Evolutionary conservation across 768 basidiomycete genomes (phyloP).

Genomic region (Nidula microcarpa): DNA sequence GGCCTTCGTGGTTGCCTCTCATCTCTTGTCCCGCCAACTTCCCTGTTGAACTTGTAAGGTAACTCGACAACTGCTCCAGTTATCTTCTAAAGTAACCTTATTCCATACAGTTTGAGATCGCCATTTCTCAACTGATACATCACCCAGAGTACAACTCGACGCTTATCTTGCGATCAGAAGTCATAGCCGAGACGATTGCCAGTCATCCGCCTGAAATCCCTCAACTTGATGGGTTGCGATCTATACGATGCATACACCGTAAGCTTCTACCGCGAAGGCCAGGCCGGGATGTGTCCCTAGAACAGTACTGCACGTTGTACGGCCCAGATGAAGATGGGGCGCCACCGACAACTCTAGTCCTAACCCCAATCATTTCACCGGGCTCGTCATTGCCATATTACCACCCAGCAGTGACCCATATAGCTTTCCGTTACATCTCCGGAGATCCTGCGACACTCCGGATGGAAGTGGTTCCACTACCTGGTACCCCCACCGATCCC

Average conservation of each 20-base stretch:
- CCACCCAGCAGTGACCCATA: constrained; percentile 76
- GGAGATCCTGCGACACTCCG: constrained; percentile 34
- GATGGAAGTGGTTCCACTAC: constrained; percentile 57
- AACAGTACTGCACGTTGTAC: constrained; percentile 81
- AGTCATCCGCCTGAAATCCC: constrained; percentile 32
- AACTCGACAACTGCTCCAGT: neutral
- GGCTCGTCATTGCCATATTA: constrained; percentile 75
- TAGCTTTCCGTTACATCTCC: constrained; percentile 76
- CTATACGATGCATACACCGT: constrained; percentile 57
- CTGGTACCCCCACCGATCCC: constrained; percentile 41
- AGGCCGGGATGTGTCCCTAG: constrained; percentile 65
- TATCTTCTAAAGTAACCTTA: constrained; percentile 5
- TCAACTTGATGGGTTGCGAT: constrained; percentile 25
- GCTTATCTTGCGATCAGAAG: constrained; percentile 83
- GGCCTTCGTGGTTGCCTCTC: constrained; percentile 26
- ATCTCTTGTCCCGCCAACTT: constrained; percentile 39
- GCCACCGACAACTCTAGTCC: constrained; percentile 33
- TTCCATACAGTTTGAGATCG: constrained; percentile 61
- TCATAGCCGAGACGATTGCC: constrained; percentile 35
- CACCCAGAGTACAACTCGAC: constrained; percentile 95
- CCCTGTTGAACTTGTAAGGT: constrained; percentile 37
- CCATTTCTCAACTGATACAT: constrained; percentile 68
- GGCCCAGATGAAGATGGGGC: constrained; percentile 6
- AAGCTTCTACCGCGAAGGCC: constrained; percentile 77
- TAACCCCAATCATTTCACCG: constrained; percentile 52